Evolutionary conservation across 768 basidiomycete genomes (phyloP), one percentile per base, ranked within the genome.

Genomic region (Calocera cornea): DNA sequence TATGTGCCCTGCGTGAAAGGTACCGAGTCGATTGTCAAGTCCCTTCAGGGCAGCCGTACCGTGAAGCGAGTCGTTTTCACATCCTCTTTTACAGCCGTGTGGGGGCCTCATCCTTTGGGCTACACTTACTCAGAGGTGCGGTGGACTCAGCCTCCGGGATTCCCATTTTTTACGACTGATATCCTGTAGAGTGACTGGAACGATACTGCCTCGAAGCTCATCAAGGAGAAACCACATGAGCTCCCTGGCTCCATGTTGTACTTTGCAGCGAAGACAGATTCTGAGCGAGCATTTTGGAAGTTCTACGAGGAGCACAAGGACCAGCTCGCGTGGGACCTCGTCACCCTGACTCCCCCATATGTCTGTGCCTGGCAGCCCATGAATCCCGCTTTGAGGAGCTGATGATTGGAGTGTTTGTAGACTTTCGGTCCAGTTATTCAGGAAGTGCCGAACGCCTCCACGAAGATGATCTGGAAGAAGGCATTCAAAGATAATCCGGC

Each of bases 371-470:
- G 34, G 22, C 63, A 34, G 3, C 11, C 24, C 17, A n/a, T 22
- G 22, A 49, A 17, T 12, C 29, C 24, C 50, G 12, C n/a, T n/a
- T n/a, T n/a, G n/a, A n/a, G n/a, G n/a, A n/a, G n/a, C n/a, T n/a
- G n/a, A n/a, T n/a, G n/a, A n/a, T n/a, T n/a, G n/a, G n/a, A n/a
- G n/a, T n/a, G n/a, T n/a, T n/a, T 24, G 27, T 60, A 71, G 71
- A 73, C 77, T 34, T 73, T 75, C 29, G 78, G 77, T 17, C 77
- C 76, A 1, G 72, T 78, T 65, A 73, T 79, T 34, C 79, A 80
- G 69, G 71, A 79, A 47, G 72, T 73, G 60, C 67, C 73, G 12
- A 38, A 38, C 36, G 5, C 14, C 14, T 72, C 69, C 16, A 71
- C 75, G 16, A 75, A 76, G 14, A 67, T 70, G 40, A 74, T 81